A percentile compares a stretch with the other conserved stretches of the same genome.
Conservation (phyloP, 164 flowering plant genomes). For the Piper betle region DNA sequence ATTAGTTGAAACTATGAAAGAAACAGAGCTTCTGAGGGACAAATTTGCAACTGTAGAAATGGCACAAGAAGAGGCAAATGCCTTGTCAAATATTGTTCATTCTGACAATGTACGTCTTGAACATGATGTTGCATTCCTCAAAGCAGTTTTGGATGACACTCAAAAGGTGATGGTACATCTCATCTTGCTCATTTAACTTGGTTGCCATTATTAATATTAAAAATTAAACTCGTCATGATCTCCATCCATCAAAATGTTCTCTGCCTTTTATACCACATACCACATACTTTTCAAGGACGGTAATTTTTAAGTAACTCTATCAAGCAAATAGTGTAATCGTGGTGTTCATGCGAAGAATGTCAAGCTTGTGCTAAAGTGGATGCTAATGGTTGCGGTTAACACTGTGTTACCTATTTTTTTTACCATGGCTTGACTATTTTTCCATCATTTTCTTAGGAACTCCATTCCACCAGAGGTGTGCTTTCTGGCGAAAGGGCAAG, state of each 20-base stretch:
- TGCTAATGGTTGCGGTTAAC: not conserved
- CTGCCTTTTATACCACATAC: no score
- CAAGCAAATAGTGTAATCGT: no score
- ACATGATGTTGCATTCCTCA: constrained; percentile 95
- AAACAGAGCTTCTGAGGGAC: constrained; percentile 73
- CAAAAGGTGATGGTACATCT: constrained; percentile 51
- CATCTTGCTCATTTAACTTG: not conserved
- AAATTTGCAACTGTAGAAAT: constrained; percentile 58
- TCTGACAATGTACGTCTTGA: constrained; percentile 96
- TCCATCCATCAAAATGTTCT: not conserved
- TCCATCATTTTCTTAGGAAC: constrained; percentile 40
- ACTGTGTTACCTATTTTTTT: not conserved
- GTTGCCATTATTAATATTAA: not conserved
- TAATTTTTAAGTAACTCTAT: no score
- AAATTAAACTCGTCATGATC: not conserved
- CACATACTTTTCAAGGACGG: no score
- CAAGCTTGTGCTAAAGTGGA: not conserved
- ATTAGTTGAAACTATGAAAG: constrained; percentile 48
- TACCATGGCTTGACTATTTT: not conserved
- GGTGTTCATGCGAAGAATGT: no score
- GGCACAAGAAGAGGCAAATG: constrained; percentile 89
- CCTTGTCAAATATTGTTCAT: constrained; percentile 81
- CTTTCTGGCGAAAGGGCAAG: constrained; percentile 89
- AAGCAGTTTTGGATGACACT: constrained; percentile 90
- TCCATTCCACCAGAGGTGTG: constrained; percentile 95